Base-by-base conservation (phyloP, 2,329 filamentous ascomycete genomes). In the Stagonosporopsis chrysanthemi region DNA sequence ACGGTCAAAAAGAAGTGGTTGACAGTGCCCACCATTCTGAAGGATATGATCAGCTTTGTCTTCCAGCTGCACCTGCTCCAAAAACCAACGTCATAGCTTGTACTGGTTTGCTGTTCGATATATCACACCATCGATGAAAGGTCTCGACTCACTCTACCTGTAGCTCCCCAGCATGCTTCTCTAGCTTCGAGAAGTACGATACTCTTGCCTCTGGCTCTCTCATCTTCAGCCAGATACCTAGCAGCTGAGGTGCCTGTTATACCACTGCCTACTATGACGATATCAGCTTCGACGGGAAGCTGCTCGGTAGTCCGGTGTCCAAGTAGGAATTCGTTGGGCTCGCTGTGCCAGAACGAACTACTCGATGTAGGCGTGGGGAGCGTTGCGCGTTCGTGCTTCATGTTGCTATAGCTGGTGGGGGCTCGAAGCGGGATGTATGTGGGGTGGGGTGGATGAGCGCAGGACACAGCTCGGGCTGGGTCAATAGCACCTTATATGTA, bases 91-190 rank as follows among this genome's bases (percentile, higher is more conserved):
- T 23, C 4, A 14, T n/a, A 14, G 9, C n/a, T 12, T 31, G 8
- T 12, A 8, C 11, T 22, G 23, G 38, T 12, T 23, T 36, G 43
- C 48, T 29, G 24, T 17, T 14, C 11, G 22, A n/a, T 7, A 28
- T 52, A 9, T 23, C 38, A 24, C 31, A 17, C 12, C 35, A 24
- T 23, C 4, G 24, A 14, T 19, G 31, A 31, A 15, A 42, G 9
- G 1, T 43, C 46, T 33, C 15, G 15, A 67, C 86, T 81, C 69
- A 90, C 88, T 69, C 90, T 79, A n/a, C 90, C 90, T 1, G 90
- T 94, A n/a, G 90, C 90, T 17, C 90, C 90, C 85, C 86, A 92
- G 70, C 90, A 93, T 4, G 88, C 89, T 78, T 93, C 90, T 66
- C 90, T 82, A 14, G 90, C 90, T 76, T 94, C 90, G 5, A 94